A percentile compares a stretch with the other conserved stretches of the same genome.
phyloP scores from a whole-genome alignment of 1,139 yeast genomes.

The Yamadazyma songkhlaensis region DNA sequence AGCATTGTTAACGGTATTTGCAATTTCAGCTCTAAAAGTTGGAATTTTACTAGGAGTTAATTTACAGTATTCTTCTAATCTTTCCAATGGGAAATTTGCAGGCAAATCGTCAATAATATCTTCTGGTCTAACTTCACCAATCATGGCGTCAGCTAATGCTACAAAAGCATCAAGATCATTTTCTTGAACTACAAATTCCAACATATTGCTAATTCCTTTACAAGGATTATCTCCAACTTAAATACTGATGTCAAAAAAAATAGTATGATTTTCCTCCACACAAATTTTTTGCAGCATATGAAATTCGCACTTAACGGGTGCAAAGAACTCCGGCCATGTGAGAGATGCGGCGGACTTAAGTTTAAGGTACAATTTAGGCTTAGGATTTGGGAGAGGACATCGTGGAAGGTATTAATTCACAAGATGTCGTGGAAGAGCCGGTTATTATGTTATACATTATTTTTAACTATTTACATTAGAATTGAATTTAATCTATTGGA shows the following conservation, averaged over 20 bases:
- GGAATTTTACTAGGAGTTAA: conserved; percentile 33
- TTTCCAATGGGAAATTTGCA: conserved; percentile 25
- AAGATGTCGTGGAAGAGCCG: no score
- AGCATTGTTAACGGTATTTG: conserved; percentile 16
- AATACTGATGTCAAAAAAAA: not conserved
- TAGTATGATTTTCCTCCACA: conserved; percentile 1
- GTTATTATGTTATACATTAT: no score
- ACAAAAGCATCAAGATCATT: conserved; percentile 10
- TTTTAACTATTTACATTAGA: no score
- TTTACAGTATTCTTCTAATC: conserved; percentile 31
- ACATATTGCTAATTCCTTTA: not conserved
- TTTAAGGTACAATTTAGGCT: no score
- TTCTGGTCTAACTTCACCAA: conserved; percentile 33
- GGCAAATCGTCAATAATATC: conserved; percentile 26
- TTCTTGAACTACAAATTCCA: conserved; percentile 4
- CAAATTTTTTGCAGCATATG: conserved; percentile 1
- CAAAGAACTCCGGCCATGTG: not conserved
- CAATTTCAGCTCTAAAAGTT: conserved; percentile 21
- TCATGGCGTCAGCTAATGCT: conserved; percentile 34
- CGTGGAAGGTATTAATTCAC: no score
- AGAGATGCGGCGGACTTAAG: no score
- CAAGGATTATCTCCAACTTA: not conserved
- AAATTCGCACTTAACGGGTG: not conserved
- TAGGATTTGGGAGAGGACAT: no score
- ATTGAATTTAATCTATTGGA: conserved; percentile 13